These are phyloP conservation scores for Cladosporium halotolerans DNA, from an alignment of 2,329 filamentous ascomycete species.

Conservation along the genomic window DNA sequence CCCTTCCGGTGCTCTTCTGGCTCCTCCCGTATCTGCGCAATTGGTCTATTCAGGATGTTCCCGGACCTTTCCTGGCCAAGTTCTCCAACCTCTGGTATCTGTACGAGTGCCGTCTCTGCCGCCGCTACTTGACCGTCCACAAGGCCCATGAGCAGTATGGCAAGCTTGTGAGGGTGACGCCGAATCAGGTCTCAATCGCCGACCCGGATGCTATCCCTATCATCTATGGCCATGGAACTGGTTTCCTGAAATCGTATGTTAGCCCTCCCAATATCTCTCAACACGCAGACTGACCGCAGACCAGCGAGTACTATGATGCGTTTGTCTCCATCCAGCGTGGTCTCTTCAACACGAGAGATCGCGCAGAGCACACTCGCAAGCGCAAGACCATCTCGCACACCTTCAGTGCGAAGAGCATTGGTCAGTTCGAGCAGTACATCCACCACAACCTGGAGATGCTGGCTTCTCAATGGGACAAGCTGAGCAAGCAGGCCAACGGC, in stretches of 20 bases:
- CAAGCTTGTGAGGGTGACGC: conserved; percentile 33
- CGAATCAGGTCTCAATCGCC: conserved; percentile 50
- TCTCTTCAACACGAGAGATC: conserved; percentile 82
- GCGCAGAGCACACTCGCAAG: conserved; percentile 78
- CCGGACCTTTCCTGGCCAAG: conserved; percentile 57
- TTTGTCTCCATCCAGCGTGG: conserved; percentile 83
- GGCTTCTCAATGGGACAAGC: conserved; percentile 63
- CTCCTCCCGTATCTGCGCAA: conserved; percentile 56
- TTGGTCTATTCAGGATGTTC: conserved; percentile 49
- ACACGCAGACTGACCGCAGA: not conserved
- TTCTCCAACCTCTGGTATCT: conserved; percentile 81
- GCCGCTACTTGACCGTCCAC: conserved; percentile 50
- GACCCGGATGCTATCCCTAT: conserved; percentile 69
- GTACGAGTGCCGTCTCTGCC: conserved; percentile 54
- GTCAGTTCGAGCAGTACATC: conserved; percentile 75
- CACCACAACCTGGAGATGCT: conserved; percentile 71
- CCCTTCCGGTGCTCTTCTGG: conserved; percentile 49
- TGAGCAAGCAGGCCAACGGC: conserved; percentile 38
- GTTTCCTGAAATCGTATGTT: conserved; percentile 37
- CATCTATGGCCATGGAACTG: conserved; percentile 63
- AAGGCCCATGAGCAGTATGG: conserved; percentile 38
- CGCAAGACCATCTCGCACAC: conserved; percentile 77
- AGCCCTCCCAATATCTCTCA: not conserved
- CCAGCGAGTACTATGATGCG: conserved; percentile 53
- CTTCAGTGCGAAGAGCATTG: conserved; percentile 74